Evolutionary conservation across 2,329 filamentous ascomycete species (phyloP), one percentile per base, ranked within the genome.

Genomic region (Chrysosporium queenslandicum): DNA sequence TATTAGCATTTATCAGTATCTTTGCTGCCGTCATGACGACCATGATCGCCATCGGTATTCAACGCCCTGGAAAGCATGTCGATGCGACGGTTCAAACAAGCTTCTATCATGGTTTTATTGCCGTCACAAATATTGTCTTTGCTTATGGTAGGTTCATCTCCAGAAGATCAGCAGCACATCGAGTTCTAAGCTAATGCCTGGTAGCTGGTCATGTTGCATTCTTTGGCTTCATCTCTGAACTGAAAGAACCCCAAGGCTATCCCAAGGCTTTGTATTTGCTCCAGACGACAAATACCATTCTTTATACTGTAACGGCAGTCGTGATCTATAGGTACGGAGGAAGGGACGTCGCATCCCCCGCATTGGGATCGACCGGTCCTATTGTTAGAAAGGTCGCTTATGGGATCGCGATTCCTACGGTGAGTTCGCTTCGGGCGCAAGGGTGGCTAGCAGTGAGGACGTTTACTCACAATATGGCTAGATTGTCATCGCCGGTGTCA

Each of bases 271-370:
- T 88, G 53, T 74, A 74, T 60, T 64, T 82, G 29, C 75, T 84
- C 5, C 81, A 85, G 63, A 68, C 73, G 16, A 69, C 74, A 53
- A 79, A 83, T 54, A 79, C 79, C 1, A 66, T 68, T 12, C 73
- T 86, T 27, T 87, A 87, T 65, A 71, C 84, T 27, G 61, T 85
- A 23, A 81, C 82, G 1, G 82, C 82, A 4, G 75, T 79, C 5
- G 76, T 87, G 34, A 81, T 86, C 60, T 88, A 87, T 68, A 73
- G 78, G 53, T 87, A 77, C 60, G 79, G 78, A 4, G 84, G 85
- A 0, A 68, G 72, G 0, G 66, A 72, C 8, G 82, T 87, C 1
- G 72, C 75, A 1, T 82, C 79, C 1, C 85, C 85, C 0, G 84
- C 85, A 0, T 74, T 88, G 1, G 79, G 81, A 6, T 84, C 82